Percentiles rank a stretch among this genome's conserved stretches.
Evolutionary conservation across 106 monocot genomes (phyloP).

Genomic region (Dioscorea zingiberensis): DNA sequence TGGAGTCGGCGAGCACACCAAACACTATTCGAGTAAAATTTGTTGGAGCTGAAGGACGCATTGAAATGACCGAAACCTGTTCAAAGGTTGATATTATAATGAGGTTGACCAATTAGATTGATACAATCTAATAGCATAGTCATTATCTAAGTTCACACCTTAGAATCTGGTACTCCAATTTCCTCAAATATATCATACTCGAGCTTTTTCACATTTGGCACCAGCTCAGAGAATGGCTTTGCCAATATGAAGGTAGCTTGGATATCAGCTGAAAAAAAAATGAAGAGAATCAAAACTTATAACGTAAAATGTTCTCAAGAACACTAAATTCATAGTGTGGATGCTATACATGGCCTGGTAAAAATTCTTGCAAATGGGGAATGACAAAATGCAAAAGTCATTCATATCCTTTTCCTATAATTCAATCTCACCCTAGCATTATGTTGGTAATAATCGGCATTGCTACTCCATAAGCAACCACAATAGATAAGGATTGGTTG

Average conservation of each 20-base stretch:
- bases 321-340: neutral
- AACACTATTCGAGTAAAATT: conserved; percentile 55
- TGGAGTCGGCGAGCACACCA: conserved; percentile 45
- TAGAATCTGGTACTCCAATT: conserved; percentile 58
- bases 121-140: neutral
- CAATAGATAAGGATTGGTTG: too few species aligned
- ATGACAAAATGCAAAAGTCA: too few species aligned
- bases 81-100: neutral
- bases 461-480: too few species aligned
- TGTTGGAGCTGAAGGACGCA: conserved; percentile 26
- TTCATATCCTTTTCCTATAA: too few species aligned
- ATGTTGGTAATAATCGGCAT: too few species aligned
- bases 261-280: conserved; percentile 52
- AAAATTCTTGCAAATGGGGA: neutral
- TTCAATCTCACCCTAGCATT: too few species aligned
- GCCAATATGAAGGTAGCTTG: conserved; percentile 50
- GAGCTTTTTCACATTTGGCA: conserved; percentile 23
- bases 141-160: conserved; percentile 22
- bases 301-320: neutral
- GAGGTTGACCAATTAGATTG: neutral
- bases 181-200: conserved; percentile 68
- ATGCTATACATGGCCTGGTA: neutral
- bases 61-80: conserved; percentile 66
- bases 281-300: neutral
- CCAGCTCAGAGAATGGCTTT: conserved; percentile 33